Conservation (phyloP, 78 protist genomes). For the Mantamonas sphyraenae region DNA sequence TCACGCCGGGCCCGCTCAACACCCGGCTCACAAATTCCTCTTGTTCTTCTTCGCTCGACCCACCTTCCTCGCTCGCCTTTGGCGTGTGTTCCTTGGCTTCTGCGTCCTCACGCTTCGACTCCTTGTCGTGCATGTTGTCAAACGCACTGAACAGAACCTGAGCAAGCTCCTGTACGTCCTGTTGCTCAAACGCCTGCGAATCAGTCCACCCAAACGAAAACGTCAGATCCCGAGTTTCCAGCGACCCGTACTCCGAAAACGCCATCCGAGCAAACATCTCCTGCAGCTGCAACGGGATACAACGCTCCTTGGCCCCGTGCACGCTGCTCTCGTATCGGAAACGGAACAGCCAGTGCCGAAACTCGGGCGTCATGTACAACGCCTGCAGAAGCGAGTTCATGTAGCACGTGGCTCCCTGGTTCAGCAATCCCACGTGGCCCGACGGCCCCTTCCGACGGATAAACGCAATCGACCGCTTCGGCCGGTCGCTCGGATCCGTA, state of each 20-base stretch:
- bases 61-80: too few relatives aligned
- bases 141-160: neutral
- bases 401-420: constrained; percentile 67
- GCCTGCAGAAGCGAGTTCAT: constrained; percentile 57
- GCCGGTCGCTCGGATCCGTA: too few relatives aligned
- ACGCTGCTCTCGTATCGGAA: neutral
- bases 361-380: constrained; percentile 37
- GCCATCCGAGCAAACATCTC: neutral
- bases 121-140: neutral
- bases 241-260: neutral
- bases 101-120: too few relatives aligned
- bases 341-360: neutral
- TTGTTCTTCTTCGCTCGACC: too few relatives aligned
- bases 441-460: too few relatives aligned
- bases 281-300: neutral
- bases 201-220: neutral
- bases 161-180: neutral
- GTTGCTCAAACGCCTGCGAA: neutral
- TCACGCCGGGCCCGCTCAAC: too few relatives aligned
- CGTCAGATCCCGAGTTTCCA: neutral
- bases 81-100: too few relatives aligned
- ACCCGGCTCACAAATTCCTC: too few relatives aligned
- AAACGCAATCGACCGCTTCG: too few relatives aligned
- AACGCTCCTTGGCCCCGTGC: neutral
- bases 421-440: too few relatives aligned